Percentiles rank a stretch among this genome's conserved stretches.
Evolutionary conservation across 768 basidiomycete genomes (phyloP).

Genomic region (Naganishia kalamii): DNA sequence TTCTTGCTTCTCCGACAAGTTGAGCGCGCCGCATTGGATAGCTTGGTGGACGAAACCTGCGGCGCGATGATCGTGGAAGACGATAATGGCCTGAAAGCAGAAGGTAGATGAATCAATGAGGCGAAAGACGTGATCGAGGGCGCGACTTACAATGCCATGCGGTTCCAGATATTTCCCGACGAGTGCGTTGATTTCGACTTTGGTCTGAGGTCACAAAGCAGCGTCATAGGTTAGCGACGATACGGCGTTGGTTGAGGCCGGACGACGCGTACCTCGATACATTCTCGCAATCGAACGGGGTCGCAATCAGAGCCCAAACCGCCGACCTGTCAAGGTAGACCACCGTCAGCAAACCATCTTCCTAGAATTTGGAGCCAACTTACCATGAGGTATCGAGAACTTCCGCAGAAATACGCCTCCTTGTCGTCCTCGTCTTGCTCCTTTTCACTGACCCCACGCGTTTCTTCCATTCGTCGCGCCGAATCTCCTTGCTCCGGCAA

Average conservation of each 20-base stretch:
- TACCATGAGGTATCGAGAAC: conserved; percentile 11
- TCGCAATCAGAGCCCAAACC: not conserved
- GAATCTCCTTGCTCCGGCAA: not conserved
- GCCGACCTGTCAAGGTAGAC: not conserved
- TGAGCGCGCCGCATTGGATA: not conserved
- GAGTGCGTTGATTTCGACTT: not conserved
- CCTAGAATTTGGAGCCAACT: not conserved
- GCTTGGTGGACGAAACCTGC: conserved; percentile 5
- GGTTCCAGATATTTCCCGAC: not conserved
- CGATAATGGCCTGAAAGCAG: not conserved
- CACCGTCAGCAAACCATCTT: not conserved
- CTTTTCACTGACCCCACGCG: not conserved
- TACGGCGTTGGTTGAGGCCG: too few relatives aligned
- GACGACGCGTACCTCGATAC: too few relatives aligned
- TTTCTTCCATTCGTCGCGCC: not conserved
- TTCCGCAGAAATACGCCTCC: conserved; percentile 2
- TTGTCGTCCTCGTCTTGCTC: too few relatives aligned
- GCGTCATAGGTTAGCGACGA: not conserved
- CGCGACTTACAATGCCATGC: conserved; percentile 2
- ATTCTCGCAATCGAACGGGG: not conserved
- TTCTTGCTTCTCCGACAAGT: not conserved
- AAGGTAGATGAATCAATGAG: not conserved
- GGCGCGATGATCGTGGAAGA: conserved; percentile 2
- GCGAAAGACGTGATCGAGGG: not conserved
- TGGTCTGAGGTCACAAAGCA: not conserved